Base-by-base conservation (phyloP, 352 stramenopile genomes). In the Pythium aquatile region DNA sequence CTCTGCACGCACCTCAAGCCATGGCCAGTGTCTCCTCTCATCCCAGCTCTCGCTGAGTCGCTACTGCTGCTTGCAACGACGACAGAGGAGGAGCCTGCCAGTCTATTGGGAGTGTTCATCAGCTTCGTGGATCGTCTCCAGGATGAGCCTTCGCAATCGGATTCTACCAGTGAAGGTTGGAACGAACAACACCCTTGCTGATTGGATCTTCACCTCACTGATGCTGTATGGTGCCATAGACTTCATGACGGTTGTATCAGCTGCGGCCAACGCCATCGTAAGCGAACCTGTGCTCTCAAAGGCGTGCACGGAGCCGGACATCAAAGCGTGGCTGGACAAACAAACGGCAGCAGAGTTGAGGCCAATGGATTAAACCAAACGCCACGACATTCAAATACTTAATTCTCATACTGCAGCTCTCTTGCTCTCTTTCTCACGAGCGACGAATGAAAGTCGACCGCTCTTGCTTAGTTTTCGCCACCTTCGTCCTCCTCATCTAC, bases 1-100 rank as follows among this genome's bases (percentile, higher is more conserved):
- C 44, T 70, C 11, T 33, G 13, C 13, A 65, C 11, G 33, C 62
- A 70, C 35, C 13, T 70, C 9, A 61, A 61, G 14, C 64, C 57
- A 7, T 70, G 64, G 64, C 57, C 57, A 17, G 42, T 16, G 2
- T 54, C 40, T 1, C 26, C 11, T 4, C 32, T 70, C 20, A 26
- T 65, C 17, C 20, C 8, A 13, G 29, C 40, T 7, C 5, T 70
- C 17, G 10, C 29, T 2, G 17, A 29, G 24, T 35, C 40, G 13
- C 11, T 28, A 4, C 5, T 32, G 5, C 16, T 14, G 10, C 26
- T 33, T 16, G 48, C 48, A 55, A 1, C 26, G 7, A 37, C 10
- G 16, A 55, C 7, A 1, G 13, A 37, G 4, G 4, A 37, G 17
- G 20, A 51, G 8, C 44, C 20, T 10, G 10, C 5, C 44, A 51